phyloP scores from a whole-genome alignment of 73 alveolate species.

The Tetrahymena borealis region DNA sequence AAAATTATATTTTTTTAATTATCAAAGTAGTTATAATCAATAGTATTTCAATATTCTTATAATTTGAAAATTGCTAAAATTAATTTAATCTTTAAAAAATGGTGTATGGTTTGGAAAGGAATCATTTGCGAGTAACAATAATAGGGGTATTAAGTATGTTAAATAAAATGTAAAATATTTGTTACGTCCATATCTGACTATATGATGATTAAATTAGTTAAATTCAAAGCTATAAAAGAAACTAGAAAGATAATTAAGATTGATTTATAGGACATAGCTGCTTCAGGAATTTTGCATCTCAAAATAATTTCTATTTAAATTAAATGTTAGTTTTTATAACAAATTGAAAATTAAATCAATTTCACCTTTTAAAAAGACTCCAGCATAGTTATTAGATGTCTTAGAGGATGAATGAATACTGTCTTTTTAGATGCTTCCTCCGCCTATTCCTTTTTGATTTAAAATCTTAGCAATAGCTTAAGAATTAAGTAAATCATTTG shows the following conservation, averaged over 20 bases:
- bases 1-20: neutral
- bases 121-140: no score
- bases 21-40: neutral
- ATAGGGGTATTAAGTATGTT: no score
- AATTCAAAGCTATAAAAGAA: no score
- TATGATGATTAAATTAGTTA: no score
- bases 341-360: neutral
- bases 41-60: neutral
- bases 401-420: neutral
- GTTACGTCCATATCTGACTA: no score
- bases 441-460: neutral
- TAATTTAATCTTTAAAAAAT: no score
- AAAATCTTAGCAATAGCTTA: neutral
- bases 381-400: neutral
- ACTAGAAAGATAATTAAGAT: no score
- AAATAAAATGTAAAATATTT: no score
- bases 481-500: neutral
- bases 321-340: neutral
- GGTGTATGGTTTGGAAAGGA: no score
- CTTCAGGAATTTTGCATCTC: neutral
- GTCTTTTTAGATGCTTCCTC: neutral
- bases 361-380: neutral
- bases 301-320: neutral
- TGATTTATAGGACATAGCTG: no score
- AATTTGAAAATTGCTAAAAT: neutral